phyloP scores from a whole-genome alignment of 78 protist genomes.

The Dictyostelium brefeldianum region DNA sequence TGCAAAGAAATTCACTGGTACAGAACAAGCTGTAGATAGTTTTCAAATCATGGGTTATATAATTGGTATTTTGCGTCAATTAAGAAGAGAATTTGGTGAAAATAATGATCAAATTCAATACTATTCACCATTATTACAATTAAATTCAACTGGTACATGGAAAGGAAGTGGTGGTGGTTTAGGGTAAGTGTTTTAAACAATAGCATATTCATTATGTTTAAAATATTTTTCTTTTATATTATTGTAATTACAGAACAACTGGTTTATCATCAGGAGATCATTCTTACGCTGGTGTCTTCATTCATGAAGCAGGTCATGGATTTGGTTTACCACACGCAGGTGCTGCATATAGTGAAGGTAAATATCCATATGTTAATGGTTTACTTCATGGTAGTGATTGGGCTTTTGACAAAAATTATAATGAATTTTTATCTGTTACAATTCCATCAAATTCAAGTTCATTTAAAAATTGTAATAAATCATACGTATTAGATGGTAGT shows the following conservation, averaged over 20 bases:
- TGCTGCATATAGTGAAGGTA: not conserved
- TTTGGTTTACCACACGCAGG: slow-evolving; percentile 37
- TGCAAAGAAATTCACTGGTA: not conserved
- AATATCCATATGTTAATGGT: slow-evolving; percentile 29
- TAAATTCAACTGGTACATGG: not conserved
- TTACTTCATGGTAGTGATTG: not conserved
- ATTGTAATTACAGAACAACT: too few relatives aligned
- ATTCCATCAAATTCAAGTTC: too few relatives aligned
- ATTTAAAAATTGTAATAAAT: too few relatives aligned
- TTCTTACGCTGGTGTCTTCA: slow-evolving; percentile 33
- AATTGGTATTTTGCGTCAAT: not conserved
- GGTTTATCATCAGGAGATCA: slow-evolving; percentile 17
- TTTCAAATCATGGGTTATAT: slow-evolving; percentile 5
- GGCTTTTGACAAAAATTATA: slow-evolving; percentile 19
- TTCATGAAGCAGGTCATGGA: slow-evolving; percentile 65
- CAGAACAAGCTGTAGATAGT: slow-evolving; percentile 2
- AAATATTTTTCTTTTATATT: too few relatives aligned
- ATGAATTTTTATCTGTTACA: slow-evolving; percentile 34
- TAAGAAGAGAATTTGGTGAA: slow-evolving; percentile 21
- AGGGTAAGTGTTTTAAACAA: too few relatives aligned
- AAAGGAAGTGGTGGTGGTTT: slow-evolving; percentile 24
- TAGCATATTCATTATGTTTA: too few relatives aligned
- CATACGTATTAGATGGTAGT: too few relatives aligned
- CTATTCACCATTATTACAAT: slow-evolving; percentile 19
- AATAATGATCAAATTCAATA: not conserved